These are phyloP conservation scores for Metschnikowia aberdeeniae DNA, from an alignment of 805 yeast genomes.

Conservation along the genomic window DNA sequence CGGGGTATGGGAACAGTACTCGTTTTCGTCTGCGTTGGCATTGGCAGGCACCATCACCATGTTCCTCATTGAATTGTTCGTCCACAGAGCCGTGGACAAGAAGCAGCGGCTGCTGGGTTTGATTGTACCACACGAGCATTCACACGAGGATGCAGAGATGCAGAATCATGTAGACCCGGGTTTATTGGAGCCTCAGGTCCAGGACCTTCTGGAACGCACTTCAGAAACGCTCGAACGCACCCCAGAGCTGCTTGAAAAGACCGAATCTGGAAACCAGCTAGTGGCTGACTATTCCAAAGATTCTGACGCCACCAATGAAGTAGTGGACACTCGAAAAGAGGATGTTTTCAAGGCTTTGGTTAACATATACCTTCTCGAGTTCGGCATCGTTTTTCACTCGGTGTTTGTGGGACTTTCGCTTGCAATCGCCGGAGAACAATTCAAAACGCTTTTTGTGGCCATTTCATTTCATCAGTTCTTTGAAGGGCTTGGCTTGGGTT, in stretches of 20 bases:
- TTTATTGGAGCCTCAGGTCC: too few species aligned
- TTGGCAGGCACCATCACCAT: conserved; percentile 28
- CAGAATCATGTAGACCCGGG: too few species aligned
- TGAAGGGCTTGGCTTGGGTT: conserved; percentile 32
- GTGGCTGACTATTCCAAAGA: background rate
- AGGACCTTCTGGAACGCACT: too few species aligned
- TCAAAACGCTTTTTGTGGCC: conserved; percentile 26
- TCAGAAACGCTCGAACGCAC: background rate
- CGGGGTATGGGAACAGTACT: conserved; percentile 24
- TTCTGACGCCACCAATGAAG: background rate
- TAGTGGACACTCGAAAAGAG: conserved; percentile 4
- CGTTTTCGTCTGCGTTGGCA: conserved; percentile 32
- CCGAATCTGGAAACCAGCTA: background rate
- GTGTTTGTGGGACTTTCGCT: conserved; percentile 31
- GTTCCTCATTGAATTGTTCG: conserved; percentile 27
- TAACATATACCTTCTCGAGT: conserved; percentile 22
- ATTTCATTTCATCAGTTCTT: conserved; percentile 31
- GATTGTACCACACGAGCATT: background rate
- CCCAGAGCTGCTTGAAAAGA: background rate
- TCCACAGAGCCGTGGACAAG: conserved; percentile 9
- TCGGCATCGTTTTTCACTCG: conserved; percentile 33
- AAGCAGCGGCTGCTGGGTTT: conserved; percentile 2
- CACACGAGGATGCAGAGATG: background rate
- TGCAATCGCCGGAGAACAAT: conserved; percentile 30
- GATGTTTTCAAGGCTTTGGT: conserved; percentile 10